Base-by-base conservation (phyloP, 495 filamentous ascomycete genomes). In the Aspergillus olivimuriae region DNA sequence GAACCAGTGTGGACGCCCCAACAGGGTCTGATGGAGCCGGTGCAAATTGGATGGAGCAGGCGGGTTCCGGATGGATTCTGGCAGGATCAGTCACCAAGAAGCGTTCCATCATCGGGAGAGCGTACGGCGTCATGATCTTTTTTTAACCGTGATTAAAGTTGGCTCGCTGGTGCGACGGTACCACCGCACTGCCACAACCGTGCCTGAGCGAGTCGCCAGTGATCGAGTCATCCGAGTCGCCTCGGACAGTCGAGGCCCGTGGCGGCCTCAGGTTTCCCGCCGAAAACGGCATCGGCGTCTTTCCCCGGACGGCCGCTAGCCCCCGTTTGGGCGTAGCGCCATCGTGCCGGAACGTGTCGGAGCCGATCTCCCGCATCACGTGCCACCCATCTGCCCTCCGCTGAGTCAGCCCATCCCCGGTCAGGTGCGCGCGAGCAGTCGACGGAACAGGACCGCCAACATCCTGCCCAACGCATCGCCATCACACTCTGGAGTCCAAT, bases 311-410 rank as follows among this genome's bases (percentile, higher is more conserved):
- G 14, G 18, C 10, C 6, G 18, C 35, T 12, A 17, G 8, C n/a
- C 12, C 7, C 35, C 5, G 1, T 12, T 21, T 22, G 7, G 4
- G 35, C 12, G 7, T 38, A 38, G 35, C 18, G 15, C 19, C 34
- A 28, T 28, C 24, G 24, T 37, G 32, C 17, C 41, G 41, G 41
- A 43, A 34, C n/a, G 15, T 43, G 15, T 34, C 41, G 31, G 41
- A 34, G 31, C 41, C 41, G 41, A 43, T 43, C 41, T 43, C 31
- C 32, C 32, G 41, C 16, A n/a, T 44, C 41, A 44, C 41, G 41
- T 44, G 38, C 4, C n/a, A 5, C 7, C 0, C 24, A 11, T 11
- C 24, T 5, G 5, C 11, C 5, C 37, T 12, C 3, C 34, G 20
- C 12, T 10, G 16, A 14, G 16, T 5, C 34, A 10, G 4, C 21